Base-by-base conservation (phyloP, 345 rosid species). In the Eucalyptus microcorys region DNA sequence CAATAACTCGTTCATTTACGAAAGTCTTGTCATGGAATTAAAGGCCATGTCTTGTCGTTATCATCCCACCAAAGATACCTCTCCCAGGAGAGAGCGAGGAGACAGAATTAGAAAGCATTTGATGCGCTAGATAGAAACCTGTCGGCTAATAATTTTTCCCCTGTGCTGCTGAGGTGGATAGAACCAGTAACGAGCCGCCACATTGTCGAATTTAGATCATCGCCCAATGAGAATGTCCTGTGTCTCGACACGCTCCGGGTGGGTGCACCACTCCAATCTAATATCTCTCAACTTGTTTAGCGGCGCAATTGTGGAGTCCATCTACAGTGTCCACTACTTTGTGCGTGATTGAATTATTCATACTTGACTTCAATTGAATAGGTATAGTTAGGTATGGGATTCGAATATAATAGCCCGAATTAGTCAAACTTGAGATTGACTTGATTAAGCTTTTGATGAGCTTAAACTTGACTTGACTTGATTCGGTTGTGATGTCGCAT, bases 401-500 rank as follows among this genome's bases (percentile, higher is more conserved):
- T 34, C 42, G 7, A 8, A 68, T 34, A 16, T 68, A 5, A 34
- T 68, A 34, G 6, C 43, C 12, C 13, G 1, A 17, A 34, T 10
- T 17, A 17, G 43, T 34, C 43, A 68, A 68, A 9, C 14, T 4
- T 14, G 47, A 76, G 47, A 22, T 76, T 40, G 30, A 40, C 47
- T 76, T 26, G 47, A 37, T 37, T 76, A 37, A 40, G 27, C 47
- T 76, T 76, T 76, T 21, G 83, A 37, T 3, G 27, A 40, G 47
- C 27, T 19, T 43, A 10, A 68, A 34, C 7, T 68, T 17, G 7
- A 10, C 8, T 37, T 7, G 26, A 37, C 42, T 34, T 7, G 11
- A n/a, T n/a, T n/a, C 2, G 47, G 6, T 76, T 40, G 1, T 6
- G 14, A 40, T 22, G 7, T 21, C 24, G 0, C 21, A 37, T 40